These are phyloP conservation scores for Pseudotsuga menziesii DNA, from an alignment of 75 land plant species.

Conservation along the genomic window DNA sequence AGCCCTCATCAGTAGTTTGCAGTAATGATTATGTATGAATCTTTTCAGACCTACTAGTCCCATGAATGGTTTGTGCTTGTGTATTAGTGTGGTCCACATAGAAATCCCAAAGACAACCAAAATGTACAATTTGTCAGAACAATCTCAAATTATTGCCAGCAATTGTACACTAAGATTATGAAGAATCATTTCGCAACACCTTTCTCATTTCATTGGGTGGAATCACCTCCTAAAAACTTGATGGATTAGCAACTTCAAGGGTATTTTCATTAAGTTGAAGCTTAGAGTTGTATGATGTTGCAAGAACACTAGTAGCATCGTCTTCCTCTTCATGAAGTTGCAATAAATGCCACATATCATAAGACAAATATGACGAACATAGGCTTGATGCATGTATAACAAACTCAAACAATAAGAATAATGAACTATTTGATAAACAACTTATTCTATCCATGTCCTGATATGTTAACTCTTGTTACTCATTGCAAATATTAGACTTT, in stretches of 20 bases:
- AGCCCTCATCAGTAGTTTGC: too few relatives aligned
- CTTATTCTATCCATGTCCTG: too few relatives aligned
- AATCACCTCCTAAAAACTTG: constrained; percentile 17
- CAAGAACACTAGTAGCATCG: constrained; percentile 72
- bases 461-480: too few relatives aligned
- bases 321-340: constrained; percentile 89
- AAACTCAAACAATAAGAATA: too few relatives aligned
- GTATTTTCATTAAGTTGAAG: constrained; percentile 21
- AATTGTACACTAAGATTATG: not conserved
- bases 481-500: too few relatives aligned
- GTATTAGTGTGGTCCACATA: too few relatives aligned
- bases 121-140: not conserved
- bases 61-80: too few relatives aligned
- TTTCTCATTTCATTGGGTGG: not conserved
- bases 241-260: constrained; percentile 9
- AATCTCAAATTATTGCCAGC: not conserved
- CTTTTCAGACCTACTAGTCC: too few relatives aligned
- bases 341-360: constrained; percentile 67
- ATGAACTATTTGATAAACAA: too few relatives aligned
- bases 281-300: constrained; percentile 23
- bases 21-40: too few relatives aligned
- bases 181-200: not conserved
- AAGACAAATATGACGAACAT: constrained; percentile 51
- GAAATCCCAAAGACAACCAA: constrained; percentile 23
- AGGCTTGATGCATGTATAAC: constrained; percentile 28